Base-by-base conservation (phyloP, 495 filamentous ascomycete genomes). In the Lichenothelia convexa region DNA sequence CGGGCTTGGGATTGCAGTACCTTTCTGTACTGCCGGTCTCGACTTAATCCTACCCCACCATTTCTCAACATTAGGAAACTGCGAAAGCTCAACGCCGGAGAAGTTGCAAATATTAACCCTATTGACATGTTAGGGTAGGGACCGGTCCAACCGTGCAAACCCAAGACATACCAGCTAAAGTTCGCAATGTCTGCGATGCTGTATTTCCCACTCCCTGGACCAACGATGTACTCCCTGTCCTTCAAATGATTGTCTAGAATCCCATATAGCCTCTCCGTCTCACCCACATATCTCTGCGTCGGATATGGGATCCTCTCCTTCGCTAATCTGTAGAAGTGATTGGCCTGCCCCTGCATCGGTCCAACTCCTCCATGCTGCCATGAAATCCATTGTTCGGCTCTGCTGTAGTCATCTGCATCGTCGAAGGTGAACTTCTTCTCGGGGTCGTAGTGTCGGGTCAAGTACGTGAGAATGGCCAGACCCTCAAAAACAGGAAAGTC, bases 341-440 rank as follows among this genome's bases (percentile, higher is more conserved):
- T 57, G 2, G 49, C 48, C 34, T 57, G 51, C 1, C 51, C 53
- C 39, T 57, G 55, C 55, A 56, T 56, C 2, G 55, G 55, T 15
- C 55, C 55, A 1, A 58, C 36, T 1, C 55, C 55, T 4, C 53
- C 55, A 29, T 50, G 45, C 39, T 56, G 55, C 55, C 55, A 58
- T 11, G 55, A 50, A 30, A 58, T 48, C 55, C 55, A 58, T 45
- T 58, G 55, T 36, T 58, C 55, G 11, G 42, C 42, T 2, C 43
- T 42, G 18, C 42, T 49, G n/a, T 51, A 24, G 20, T 58, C 53
- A 7, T 46, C 37, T 29, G 45, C 45, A 27, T 50, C 46, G n/a
- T 47, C 44, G 46, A 58, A 58, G 37, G 38, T 43, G 46, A 58
- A 51, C 39, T 51, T 54, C 43, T 58, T 44, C 7, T 58, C 50